phyloP scores from a whole-genome alignment of 768 basidiomycete genomes.

The Termitomyces titanicus region DNA sequence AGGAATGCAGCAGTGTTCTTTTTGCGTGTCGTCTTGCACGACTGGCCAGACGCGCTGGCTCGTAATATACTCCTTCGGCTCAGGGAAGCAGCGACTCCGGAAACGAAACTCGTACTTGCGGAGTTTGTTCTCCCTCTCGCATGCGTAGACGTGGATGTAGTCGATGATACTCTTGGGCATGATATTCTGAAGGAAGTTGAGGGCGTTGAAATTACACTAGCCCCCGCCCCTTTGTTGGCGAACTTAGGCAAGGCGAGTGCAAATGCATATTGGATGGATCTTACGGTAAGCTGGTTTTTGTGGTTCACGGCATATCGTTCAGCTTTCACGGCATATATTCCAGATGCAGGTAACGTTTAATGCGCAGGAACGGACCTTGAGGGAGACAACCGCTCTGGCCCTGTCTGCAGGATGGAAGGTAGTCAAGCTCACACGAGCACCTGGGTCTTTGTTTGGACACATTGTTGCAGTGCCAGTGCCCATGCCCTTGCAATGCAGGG shows the following conservation, averaged over 20 bases:
- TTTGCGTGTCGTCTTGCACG: constrained; percentile 69
- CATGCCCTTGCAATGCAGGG: constrained; percentile 35
- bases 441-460: constrained; percentile 68
- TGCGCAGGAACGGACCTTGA: constrained; percentile 65
- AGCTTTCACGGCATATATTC: neutral
- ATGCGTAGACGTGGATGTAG: constrained; percentile 48
- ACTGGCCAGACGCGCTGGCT: constrained; percentile 69
- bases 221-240: constrained; percentile 59
- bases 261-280: constrained; percentile 69
- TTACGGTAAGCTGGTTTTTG: constrained; percentile 42
- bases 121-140: constrained; percentile 72
- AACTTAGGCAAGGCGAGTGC: constrained; percentile 73
- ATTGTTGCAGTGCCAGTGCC: constrained; percentile 62
- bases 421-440: constrained; percentile 48
- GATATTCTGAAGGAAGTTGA: constrained; percentile 37
- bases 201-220: constrained; percentile 50
- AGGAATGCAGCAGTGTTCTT: constrained; percentile 60
- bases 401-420: constrained; percentile 62
- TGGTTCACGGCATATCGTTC: neutral
- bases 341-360: constrained; percentile 73
- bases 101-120: constrained; percentile 63
- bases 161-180: constrained; percentile 14
- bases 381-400: constrained; percentile 53
- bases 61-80: constrained; percentile 40
- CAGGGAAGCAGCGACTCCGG: constrained; percentile 42